Base-by-base conservation (phyloP, 78 protist genomes). In the Dictyostelium firmibasis region DNA sequence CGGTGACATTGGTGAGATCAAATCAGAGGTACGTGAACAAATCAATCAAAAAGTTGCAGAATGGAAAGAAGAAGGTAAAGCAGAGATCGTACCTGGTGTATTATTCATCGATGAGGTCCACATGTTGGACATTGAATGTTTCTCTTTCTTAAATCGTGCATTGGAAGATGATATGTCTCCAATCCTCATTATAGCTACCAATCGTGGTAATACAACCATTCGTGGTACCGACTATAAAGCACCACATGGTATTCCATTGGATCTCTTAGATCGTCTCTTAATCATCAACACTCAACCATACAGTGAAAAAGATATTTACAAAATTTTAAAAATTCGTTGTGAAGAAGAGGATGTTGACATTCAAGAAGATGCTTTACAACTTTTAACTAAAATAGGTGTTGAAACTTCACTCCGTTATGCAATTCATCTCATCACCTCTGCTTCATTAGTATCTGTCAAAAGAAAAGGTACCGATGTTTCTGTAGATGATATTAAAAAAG, bases 51-150 rank as follows among this genome's bases (percentile, higher is more conserved):
- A 97, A 83, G 99, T 99, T 23, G 97, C 98, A 20, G 99, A 99
- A 91, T 99, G 99, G 99, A 83, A 98, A 25, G 99, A 98, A 83
- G 99, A 98, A 78, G 99, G 99, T 31, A 98, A 99, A 57, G 99
- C 99, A 4, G 99, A 97, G 31, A 96, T 99, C 81, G 97, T 99
- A 29, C 99, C 99, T 0, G 99, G 99, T n/a, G 99, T 98, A 2
- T 98, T 99, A 29, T 99, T 99, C 95, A 98, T 99, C 85, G 99
- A 99, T 83, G 99, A 99, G 84, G 99, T 97, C 29, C 99, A 99
- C 96, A 99, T 99, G 99, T 96, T 99, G 69, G 99, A 99, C 85
- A 97, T 99, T 62, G 99, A 99, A 82, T 99, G 99, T 96, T 99
- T 99, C 98, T 98, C 99, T 31, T 99, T 94, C 97, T 87, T 99